These are phyloP conservation scores for Blastosporella zonata DNA, from an alignment of 1,284 basidiomycete genomes.

Conservation along the genomic window DNA sequence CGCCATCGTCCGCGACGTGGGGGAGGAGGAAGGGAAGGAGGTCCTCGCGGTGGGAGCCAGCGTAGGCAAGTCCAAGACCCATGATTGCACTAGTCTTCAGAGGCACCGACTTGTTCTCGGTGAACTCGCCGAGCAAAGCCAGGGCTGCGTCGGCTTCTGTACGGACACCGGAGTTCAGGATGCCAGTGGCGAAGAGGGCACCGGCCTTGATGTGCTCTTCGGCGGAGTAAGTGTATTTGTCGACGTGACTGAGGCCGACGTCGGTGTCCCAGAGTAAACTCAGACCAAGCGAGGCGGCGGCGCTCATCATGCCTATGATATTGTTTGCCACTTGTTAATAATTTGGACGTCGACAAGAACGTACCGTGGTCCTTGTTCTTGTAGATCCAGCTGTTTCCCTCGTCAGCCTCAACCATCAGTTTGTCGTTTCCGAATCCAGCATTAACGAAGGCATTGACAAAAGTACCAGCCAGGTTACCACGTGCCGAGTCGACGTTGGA, in stretches of 20 bases:
- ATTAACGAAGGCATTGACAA: constrained; percentile 99
- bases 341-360: constrained; percentile 14
- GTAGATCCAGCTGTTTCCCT: constrained; percentile 98
- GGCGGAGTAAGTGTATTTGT: constrained; percentile 96
- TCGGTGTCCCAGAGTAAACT: constrained; percentile 97
- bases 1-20: constrained; percentile 74
- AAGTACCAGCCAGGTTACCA: constrained; percentile 93
- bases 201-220: constrained; percentile 99
- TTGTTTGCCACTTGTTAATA: not conserved
- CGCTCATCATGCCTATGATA: constrained; percentile 86
- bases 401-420: constrained; percentile 94
- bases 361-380: constrained; percentile 97
- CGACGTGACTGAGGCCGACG: constrained; percentile 89
- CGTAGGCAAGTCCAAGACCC: constrained; percentile 92
- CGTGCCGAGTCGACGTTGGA: constrained; percentile 90
- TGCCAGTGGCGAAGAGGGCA: constrained; percentile 92
- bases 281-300: constrained; percentile 91
- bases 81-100: constrained; percentile 89
- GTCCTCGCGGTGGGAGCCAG: constrained; percentile 89
- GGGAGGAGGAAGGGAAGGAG: constrained; percentile 79
- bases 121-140: constrained; percentile 88
- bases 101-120: constrained; percentile 83
- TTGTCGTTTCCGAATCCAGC: constrained; percentile 99
- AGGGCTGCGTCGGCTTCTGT: constrained; percentile 94
- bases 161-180: constrained; percentile 87